Percentiles rank a stretch among this genome's conserved stretches.
These are phyloP conservation scores for Glycine latifolia DNA, from an alignment of 306 rosid species.

Conservation along the genomic window DNA sequence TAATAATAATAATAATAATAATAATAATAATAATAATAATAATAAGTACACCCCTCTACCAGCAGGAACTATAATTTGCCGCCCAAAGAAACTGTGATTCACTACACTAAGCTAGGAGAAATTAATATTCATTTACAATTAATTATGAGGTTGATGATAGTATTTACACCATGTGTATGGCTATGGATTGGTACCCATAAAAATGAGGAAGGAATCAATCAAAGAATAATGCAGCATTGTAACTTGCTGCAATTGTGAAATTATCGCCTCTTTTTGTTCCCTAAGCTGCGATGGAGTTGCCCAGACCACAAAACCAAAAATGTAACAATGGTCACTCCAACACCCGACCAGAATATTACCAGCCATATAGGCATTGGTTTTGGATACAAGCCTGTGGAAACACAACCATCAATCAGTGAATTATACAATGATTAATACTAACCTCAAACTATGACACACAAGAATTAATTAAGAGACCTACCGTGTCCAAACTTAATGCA, in stretches of 20 bases:
- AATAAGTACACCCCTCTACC: constrained; percentile 46
- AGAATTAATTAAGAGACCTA: constrained; percentile 36
- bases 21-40: not conserved
- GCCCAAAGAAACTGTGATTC: constrained; percentile 62
- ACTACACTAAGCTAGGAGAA: constrained; percentile 59
- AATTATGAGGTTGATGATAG: constrained; percentile 54
- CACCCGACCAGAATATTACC: constrained; percentile 69
- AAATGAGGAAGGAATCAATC: constrained; percentile 68
- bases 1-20: constrained; percentile 4
- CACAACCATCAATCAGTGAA: not conserved
- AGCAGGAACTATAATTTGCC: constrained; percentile 52
- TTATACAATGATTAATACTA: not conserved
- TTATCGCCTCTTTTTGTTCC: constrained; percentile 72
- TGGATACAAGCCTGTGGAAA: constrained; percentile 78
- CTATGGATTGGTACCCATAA: constrained; percentile 49
- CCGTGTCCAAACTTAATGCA: constrained; percentile 98
- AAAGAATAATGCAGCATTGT: constrained; percentile 62
- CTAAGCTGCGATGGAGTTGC: constrained; percentile 73
- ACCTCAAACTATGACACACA: not conserved
- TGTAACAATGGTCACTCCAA: constrained; percentile 60
- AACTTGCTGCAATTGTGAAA: constrained; percentile 18
- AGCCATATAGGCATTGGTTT: constrained; percentile 95
- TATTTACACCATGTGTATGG: constrained; percentile 73
- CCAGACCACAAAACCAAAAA: constrained; percentile 80
- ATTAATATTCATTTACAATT: constrained; percentile 68